phyloP scores from a whole-genome alignment of 371 early-diverging fungal species.

The Syncephalastrum contaminatum region DNA sequence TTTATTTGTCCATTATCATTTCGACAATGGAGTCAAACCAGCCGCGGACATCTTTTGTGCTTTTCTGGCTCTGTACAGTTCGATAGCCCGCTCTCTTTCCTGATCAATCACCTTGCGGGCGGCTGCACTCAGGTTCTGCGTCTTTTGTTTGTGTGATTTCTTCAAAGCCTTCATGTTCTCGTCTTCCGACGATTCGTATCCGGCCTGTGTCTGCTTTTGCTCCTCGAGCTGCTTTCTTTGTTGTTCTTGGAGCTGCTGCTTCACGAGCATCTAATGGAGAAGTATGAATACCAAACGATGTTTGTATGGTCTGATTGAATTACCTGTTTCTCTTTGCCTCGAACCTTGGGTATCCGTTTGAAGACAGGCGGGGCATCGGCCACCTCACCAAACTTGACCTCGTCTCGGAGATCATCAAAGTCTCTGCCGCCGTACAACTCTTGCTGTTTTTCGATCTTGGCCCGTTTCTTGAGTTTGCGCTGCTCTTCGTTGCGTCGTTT shows the following conservation, averaged over 20 bases:
- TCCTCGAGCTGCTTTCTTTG: background rate
- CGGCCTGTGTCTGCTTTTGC: conserved; percentile 28
- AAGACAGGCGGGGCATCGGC: conserved; percentile 56
- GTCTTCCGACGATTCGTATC: conserved; percentile 35
- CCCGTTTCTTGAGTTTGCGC: conserved; percentile 41
- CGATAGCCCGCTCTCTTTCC: conserved; percentile 45
- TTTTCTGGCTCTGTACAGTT: conserved; percentile 48
- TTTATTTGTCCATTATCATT: conserved; percentile 7
- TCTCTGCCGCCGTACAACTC: conserved; percentile 45
- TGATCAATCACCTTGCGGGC: conserved; percentile 35
- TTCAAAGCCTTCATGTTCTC: conserved; percentile 48
- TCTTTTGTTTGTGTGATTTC: conserved; percentile 45
- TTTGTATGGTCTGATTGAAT: background rate
- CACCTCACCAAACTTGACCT: conserved; percentile 59
- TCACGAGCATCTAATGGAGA: conserved; percentile 17
- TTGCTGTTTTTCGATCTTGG: conserved; percentile 33
- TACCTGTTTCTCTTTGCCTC: conserved; percentile 42
- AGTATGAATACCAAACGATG: background rate
- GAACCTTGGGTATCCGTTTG: conserved; percentile 49
- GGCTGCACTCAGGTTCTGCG: conserved; percentile 46
- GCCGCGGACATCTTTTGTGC: conserved; percentile 39
- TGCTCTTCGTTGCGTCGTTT: conserved; percentile 39
- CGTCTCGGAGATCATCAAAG: conserved; percentile 53
- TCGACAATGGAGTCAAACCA: conserved; percentile 25
- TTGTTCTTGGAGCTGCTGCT: too few relatives aligned